phyloP scores from a whole-genome alignment of 352 stramenopile genomes.

The Blastocystis sp. region DNA sequence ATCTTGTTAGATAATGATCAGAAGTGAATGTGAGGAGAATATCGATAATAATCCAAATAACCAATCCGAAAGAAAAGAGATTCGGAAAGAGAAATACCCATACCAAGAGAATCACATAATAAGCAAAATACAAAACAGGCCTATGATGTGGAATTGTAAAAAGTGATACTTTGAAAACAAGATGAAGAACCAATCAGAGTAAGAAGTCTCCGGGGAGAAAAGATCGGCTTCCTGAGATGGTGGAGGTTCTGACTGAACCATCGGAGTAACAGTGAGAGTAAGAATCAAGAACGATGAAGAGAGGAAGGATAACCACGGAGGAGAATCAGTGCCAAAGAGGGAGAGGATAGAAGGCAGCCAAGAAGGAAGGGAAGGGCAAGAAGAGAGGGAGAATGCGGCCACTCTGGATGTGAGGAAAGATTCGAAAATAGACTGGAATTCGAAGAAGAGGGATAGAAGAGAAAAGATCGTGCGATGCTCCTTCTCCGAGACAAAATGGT shows the following conservation, averaged over 20 bases:
- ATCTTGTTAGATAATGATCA: neutral
- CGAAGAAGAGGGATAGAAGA: neutral
- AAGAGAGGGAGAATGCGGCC: neutral
- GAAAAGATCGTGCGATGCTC: neutral
- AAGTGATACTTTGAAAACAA: neutral
- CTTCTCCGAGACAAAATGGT: neutral
- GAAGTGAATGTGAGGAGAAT: neutral
- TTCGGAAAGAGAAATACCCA: neutral
- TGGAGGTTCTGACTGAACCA: neutral
- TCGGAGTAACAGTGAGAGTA: neutral
- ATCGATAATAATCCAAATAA: neutral
- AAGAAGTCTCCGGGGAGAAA: neutral
- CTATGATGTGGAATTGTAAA: neutral
- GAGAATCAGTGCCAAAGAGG: neutral
- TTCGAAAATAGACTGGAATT: neutral
- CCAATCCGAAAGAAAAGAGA: neutral
- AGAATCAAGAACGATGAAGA: neutral
- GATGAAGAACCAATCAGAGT: neutral
- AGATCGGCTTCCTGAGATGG: neutral
- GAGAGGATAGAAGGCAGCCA: neutral
- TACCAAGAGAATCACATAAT: neutral
- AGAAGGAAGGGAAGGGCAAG: neutral
- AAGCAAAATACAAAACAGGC: neutral
- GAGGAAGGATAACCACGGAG: neutral
- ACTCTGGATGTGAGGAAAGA: neutral